Evolutionary conservation across 2,329 filamentous ascomycete species (phyloP).

Genomic region (Paecilomyces variotii): DNA sequence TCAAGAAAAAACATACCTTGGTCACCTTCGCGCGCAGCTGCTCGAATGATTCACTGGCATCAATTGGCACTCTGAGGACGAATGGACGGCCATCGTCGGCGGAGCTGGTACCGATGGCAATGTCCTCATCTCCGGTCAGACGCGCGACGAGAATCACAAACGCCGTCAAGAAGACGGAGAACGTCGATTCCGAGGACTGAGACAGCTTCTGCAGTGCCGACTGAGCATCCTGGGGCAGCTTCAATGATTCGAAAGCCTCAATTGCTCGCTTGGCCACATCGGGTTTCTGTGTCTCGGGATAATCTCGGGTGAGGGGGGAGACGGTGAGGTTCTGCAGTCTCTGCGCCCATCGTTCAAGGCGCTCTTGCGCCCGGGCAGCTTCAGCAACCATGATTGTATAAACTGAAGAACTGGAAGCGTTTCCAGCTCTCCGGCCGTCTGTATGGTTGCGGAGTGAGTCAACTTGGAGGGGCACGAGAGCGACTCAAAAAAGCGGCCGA

Average conservation of each 20-base stretch:
- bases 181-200: constrained; percentile 24
- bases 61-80: constrained; percentile 36
- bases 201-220: constrained; percentile 32
- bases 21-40: constrained; percentile 33
- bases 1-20: constrained; percentile 20
- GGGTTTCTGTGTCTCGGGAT: constrained; percentile 31
- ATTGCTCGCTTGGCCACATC: constrained; percentile 31
- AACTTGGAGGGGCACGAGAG: constrained; percentile 17
- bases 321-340: constrained; percentile 35
- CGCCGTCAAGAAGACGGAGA: constrained; percentile 36
- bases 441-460: constrained; percentile 11
- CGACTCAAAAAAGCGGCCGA: constrained; percentile 16
- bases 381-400: constrained; percentile 26
- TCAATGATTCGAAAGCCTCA: constrained; percentile 36
- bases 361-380: constrained; percentile 26
- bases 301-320: constrained; percentile 37
- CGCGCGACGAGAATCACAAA: constrained; percentile 38
- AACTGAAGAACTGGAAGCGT: neutral
- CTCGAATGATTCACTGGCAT: constrained; percentile 32
- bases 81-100: constrained; percentile 38
- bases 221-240: constrained; percentile 27
- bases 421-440: constrained; percentile 7
- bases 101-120: constrained; percentile 38
- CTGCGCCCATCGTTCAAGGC: constrained; percentile 35
- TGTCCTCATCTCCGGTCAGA: constrained; percentile 43